These are phyloP conservation scores for Ustilago esculenta DNA, from an alignment of 1,284 basidiomycete species.

Conservation along the genomic window DNA sequence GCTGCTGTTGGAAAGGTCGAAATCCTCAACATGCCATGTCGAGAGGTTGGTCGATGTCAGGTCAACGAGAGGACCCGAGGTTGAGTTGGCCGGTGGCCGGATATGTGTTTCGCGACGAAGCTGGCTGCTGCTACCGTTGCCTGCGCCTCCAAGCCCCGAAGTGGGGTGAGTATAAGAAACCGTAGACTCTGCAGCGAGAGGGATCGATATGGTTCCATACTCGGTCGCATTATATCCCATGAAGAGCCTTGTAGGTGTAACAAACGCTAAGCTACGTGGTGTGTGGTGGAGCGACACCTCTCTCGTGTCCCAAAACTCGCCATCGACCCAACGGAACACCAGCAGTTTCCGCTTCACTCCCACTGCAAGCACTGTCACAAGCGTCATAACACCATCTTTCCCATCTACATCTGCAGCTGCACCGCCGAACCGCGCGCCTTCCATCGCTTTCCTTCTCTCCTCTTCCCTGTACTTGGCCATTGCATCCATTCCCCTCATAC, in stretches of 20 bases:
- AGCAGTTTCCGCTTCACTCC: slow-evolving; percentile 87
- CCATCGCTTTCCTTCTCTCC: slow-evolving; percentile 43
- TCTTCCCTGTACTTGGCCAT: slow-evolving; percentile 43
- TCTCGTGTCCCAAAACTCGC: slow-evolving; percentile 79
- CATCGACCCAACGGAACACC: slow-evolving; percentile 83
- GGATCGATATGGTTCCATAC: slow-evolving; percentile 78
- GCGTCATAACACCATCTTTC: slow-evolving; percentile 45
- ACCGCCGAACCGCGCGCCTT: slow-evolving; percentile 44
- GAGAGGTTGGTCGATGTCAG: slow-evolving; percentile 28
- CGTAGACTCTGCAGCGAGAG: slow-evolving; percentile 47
- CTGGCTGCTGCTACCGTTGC: slow-evolving; percentile 10
- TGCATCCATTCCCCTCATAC: slow-evolving; percentile 55
- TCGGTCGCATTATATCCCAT: slow-evolving; percentile 79
- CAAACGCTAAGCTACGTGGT: slow-evolving; percentile 78
- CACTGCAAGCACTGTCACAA: slow-evolving; percentile 80
- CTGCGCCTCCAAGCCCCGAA: slow-evolving; percentile 18
- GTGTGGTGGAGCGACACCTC: slow-evolving; percentile 85
- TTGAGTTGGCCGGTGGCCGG: slow-evolving; percentile 38
- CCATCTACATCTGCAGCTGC: slow-evolving; percentile 31
- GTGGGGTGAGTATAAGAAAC: slow-evolving; percentile 45
- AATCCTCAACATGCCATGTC: slow-evolving; percentile 47
- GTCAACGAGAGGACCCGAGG: slow-evolving; percentile 43
- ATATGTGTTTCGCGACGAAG: slow-evolving; percentile 37
- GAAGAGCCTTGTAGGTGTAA: slow-evolving; percentile 75
- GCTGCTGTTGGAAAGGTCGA: slow-evolving; percentile 29